phyloP scores from a whole-genome alignment of 179 eudicot species.

The Kewa caespitosa region DNA sequence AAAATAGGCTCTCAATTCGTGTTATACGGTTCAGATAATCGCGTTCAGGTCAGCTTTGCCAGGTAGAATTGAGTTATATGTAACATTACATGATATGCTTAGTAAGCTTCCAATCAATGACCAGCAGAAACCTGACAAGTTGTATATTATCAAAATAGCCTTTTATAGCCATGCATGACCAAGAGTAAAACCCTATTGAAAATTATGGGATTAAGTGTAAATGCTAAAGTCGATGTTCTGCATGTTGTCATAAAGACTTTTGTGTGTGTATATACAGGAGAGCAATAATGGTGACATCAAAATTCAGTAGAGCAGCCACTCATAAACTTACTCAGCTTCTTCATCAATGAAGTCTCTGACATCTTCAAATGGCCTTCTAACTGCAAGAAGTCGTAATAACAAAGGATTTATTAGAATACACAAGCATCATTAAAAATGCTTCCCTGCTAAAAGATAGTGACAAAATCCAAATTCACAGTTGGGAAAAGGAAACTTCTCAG shows the following conservation, averaged over 20 bases:
- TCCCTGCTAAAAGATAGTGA: background rate
- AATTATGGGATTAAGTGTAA: background rate
- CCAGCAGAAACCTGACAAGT: background rate
- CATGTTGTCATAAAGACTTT: background rate
- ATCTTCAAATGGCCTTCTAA: conserved; percentile 40
- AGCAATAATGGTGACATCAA: background rate
- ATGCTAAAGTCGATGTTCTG: background rate
- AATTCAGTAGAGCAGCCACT: background rate
- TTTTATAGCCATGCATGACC: background rate
- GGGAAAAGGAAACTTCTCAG: background rate
- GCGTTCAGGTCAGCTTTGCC: too few relatives aligned
- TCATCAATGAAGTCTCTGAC: conserved; percentile 69
- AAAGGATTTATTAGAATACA: conserved; percentile 13
- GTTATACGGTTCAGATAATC: too few relatives aligned
- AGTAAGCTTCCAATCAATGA: background rate
- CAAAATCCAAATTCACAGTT: background rate
- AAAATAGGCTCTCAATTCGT: too few relatives aligned
- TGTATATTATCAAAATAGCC: too few relatives aligned
- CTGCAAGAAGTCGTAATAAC: conserved; percentile 41
- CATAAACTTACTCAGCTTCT: conserved; percentile 88
- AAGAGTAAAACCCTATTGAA: background rate
- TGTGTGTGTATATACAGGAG: too few relatives aligned
- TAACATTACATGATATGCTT: too few relatives aligned
- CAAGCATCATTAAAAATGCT: conserved; percentile 7
- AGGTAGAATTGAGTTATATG: too few relatives aligned